These are phyloP conservation scores for Kodamaea sp. DNA, from an alignment of 1,139 yeast species.

Conservation along the genomic window DNA sequence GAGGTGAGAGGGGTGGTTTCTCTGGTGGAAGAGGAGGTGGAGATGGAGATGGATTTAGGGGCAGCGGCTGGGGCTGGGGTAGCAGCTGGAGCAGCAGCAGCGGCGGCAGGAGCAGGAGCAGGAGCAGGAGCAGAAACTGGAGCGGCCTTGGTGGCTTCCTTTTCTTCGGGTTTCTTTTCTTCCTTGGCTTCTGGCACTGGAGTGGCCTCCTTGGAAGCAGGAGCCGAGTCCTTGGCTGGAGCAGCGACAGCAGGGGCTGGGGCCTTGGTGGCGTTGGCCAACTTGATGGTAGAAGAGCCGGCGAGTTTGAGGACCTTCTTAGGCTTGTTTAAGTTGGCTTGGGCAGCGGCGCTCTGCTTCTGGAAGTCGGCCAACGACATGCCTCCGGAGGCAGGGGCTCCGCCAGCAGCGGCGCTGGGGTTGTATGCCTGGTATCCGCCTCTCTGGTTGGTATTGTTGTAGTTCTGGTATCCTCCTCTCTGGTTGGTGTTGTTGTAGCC, in stretches of 20 bases:
- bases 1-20: constrained; percentile 32
- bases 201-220: constrained; percentile 18
- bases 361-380: constrained; percentile 89
- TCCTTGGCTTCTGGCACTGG: constrained; percentile 13
- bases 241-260: constrained; percentile 42
- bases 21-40: constrained; percentile 17
- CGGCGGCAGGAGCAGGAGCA: constrained; percentile 16
- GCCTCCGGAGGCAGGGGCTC: constrained; percentile 50
- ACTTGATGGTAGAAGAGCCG: constrained; percentile 65
- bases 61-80: constrained; percentile 12
- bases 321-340: constrained; percentile 51
- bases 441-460: constrained; percentile 24
- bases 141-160: constrained; percentile 20
- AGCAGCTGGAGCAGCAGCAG: constrained; percentile 16
- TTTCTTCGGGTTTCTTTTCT: constrained; percentile 13
- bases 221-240: constrained; percentile 24
- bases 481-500: constrained; percentile 32
- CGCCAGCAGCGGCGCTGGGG: constrained; percentile 17
- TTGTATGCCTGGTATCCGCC: constrained; percentile 19
- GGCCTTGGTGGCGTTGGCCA: constrained; percentile 57
- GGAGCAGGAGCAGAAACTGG: constrained; percentile 18
- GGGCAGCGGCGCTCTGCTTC: constrained; percentile 58
- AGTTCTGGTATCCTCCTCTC: constrained; percentile 16
- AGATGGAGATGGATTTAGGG: constrained; percentile 16
- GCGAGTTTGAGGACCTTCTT: constrained; percentile 64